Evolutionary conservation across 306 rosid genomes (phyloP), one percentile per base, ranked within the genome.

Genomic region (Rosa persica): DNA sequence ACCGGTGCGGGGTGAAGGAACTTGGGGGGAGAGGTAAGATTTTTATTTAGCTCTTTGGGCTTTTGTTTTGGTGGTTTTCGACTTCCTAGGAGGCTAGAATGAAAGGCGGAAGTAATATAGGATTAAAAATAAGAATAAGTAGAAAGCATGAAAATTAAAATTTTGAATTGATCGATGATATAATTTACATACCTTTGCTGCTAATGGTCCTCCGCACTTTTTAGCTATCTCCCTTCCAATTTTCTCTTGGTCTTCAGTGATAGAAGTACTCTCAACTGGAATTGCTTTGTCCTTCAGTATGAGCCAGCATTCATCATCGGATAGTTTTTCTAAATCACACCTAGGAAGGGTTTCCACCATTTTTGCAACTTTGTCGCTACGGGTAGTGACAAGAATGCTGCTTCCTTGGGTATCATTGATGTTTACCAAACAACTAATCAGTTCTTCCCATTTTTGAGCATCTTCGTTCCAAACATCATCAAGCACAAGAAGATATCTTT

Each of bases 401-500:
- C 48, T 74, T 43, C 70, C 79, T 5, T 4, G 34, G n/a, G n/a
- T 66, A 55, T 10, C 40, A 36, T 27, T 20, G 27, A 80, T 19
- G 48, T 19, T 67, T 5, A 16, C 13, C 49, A 80, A 34, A 67
- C 79, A 74, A 6, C 61, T 19, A 25, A 8, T 73, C 25, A 80
- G 55, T 7, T 42, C 52, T 10, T 74, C 12, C 85, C 85, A 81
- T 8, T 58, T 8, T 5, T 2, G 9, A 3, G 5, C 40, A 42
- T 72, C 13, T n/a, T 81, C 81, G 23, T 77, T 77, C 85, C 85
- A 77, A 9, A 81, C 62, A 71, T 81, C 81, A 49, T 81, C 85
- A 0, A 81, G 78, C 40, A 81, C 73, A 0, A 81, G 78, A 30
- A 81, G 64, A 15, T 71, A 81, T 19, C 27, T 81, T 61, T 81